These are phyloP conservation scores for Nannochloropsis granulata DNA, from an alignment of 108 stramenopile species.

Conservation along the genomic window DNA sequence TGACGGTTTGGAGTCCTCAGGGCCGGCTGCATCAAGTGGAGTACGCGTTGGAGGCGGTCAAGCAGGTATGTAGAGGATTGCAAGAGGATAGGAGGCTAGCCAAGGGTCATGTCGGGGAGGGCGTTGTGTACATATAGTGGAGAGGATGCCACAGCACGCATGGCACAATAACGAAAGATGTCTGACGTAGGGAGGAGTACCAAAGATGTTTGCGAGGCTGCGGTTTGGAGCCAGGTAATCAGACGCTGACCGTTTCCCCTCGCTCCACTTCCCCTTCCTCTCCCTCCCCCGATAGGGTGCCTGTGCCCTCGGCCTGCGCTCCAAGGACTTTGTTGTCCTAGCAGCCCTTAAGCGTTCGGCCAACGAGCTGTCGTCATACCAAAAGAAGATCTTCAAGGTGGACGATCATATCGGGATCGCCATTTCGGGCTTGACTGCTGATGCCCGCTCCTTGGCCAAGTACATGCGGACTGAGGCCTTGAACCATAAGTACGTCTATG, in stretches of 20 bases:
- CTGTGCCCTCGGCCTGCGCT: conserved; percentile 56
- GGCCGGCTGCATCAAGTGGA: conserved; percentile 97
- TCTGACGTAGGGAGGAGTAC: too few relatives aligned
- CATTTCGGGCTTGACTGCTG: conserved; percentile 93
- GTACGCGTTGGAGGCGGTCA: conserved; percentile 98
- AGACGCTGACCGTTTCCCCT: too few relatives aligned
- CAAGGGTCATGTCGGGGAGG: too few relatives aligned
- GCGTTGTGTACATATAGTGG: too few relatives aligned
- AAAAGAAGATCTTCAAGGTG: conserved; percentile 89
- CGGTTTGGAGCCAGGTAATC: too few relatives aligned
- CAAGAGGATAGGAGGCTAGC: too few relatives aligned
- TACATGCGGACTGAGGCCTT: conserved; percentile 92
- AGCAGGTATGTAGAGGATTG: conserved; percentile 78
- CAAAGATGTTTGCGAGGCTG: too few relatives aligned
- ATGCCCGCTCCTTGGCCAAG: conserved; percentile 88
- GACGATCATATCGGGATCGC: conserved; percentile 93
- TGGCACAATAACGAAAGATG: background rate
- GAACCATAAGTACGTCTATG: conserved; percentile 88
- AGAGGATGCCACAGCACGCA: background rate
- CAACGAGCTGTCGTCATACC: conserved; percentile 81
- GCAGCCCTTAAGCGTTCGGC: conserved; percentile 80
- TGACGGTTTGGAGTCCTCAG: conserved; percentile 97
- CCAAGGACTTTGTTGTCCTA: conserved; percentile 65
- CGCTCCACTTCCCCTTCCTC: too few relatives aligned
- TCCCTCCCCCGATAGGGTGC: background rate